These are phyloP conservation scores for Tolypocladium album DNA, from an alignment of 2,329 filamentous ascomycete species.

Conservation along the genomic window DNA sequence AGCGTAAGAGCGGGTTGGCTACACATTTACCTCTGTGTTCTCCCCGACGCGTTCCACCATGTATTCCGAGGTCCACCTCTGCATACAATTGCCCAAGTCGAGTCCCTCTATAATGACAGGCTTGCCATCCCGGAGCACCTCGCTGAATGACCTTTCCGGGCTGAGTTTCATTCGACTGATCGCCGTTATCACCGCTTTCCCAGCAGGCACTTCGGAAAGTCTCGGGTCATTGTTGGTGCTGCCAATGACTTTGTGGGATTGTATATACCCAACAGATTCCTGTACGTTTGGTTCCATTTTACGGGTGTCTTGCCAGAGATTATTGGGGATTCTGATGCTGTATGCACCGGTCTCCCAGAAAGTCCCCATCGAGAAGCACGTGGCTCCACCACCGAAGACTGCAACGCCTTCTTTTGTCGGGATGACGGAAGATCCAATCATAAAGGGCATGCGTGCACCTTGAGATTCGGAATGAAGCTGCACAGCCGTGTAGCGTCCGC, in stretches of 20 bases:
- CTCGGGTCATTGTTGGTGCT: conserved; percentile 1
- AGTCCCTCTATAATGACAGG: conserved; percentile 52
- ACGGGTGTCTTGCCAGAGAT: background rate
- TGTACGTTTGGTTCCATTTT: background rate
- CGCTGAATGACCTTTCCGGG: conserved; percentile 45
- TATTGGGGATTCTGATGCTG: conserved; percentile 17
- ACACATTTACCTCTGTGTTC: conserved; percentile 43
- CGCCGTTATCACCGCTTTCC: conserved; percentile 10
- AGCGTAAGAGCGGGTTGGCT: background rate
- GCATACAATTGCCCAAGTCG: conserved; percentile 55
- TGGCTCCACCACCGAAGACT: conserved; percentile 69
- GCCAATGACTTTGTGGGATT: conserved; percentile 16
- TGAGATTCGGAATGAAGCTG: conserved; percentile 2
- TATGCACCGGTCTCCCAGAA: conserved; percentile 64
- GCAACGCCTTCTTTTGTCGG: conserved; percentile 40
- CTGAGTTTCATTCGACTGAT: conserved; percentile 44
- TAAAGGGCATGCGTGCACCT: conserved; percentile 38
- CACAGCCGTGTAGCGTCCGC: conserved; percentile 21
- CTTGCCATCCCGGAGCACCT: conserved; percentile 43
- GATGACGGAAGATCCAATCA: conserved; percentile 56
- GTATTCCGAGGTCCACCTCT: conserved; percentile 59
- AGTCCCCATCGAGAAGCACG: conserved; percentile 84
- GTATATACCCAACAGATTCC: conserved; percentile 8
- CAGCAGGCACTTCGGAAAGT: background rate
- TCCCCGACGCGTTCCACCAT: conserved; percentile 50